These are phyloP conservation scores for Suillus americanus DNA, from an alignment of 768 basidiomycete genomes.

Conservation along the genomic window DNA sequence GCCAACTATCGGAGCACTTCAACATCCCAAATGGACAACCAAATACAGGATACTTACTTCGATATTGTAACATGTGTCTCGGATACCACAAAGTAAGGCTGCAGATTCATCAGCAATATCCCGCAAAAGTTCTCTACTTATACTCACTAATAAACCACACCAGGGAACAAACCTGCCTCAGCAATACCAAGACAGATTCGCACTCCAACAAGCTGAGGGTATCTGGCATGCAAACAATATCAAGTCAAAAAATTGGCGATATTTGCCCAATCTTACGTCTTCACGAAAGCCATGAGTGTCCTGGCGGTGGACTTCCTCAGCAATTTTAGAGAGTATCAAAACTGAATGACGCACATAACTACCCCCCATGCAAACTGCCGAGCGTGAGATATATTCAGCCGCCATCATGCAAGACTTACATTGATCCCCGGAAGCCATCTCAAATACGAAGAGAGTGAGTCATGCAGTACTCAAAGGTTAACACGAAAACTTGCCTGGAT, in stretches of 20 bases:
- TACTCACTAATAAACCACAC: constrained; percentile 69
- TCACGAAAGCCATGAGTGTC: constrained; percentile 67
- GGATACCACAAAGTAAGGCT: constrained; percentile 73
- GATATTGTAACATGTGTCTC: constrained; percentile 55
- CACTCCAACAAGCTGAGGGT: constrained; percentile 57
- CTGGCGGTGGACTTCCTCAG: constrained; percentile 27
- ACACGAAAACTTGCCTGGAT: constrained; percentile 38
- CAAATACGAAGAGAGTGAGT: not conserved
- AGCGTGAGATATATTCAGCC: not conserved
- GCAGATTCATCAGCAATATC: not conserved
- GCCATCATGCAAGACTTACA: constrained; percentile 32
- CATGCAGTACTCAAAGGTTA: constrained; percentile 17
- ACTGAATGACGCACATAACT: constrained; percentile 45
- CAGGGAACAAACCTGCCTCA: constrained; percentile 73
- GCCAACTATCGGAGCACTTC: constrained; percentile 34
- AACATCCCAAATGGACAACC: not conserved
- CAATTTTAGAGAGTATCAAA: not conserved
- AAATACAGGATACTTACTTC: constrained; percentile 19
- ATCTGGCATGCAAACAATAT: constrained; percentile 37
- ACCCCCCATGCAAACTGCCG: constrained; percentile 55
- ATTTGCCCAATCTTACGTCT: constrained; percentile 40
- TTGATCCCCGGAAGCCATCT: constrained; percentile 70
- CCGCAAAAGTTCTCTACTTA: not conserved
- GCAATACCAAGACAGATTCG: constrained; percentile 62
- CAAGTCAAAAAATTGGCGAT: not conserved